A percentile compares a stretch with the other conserved stretches of the same genome.
Evolutionary conservation across 176 grass and related monocot genomes (phyloP).

Genomic region (Chloris gayana): DNA sequence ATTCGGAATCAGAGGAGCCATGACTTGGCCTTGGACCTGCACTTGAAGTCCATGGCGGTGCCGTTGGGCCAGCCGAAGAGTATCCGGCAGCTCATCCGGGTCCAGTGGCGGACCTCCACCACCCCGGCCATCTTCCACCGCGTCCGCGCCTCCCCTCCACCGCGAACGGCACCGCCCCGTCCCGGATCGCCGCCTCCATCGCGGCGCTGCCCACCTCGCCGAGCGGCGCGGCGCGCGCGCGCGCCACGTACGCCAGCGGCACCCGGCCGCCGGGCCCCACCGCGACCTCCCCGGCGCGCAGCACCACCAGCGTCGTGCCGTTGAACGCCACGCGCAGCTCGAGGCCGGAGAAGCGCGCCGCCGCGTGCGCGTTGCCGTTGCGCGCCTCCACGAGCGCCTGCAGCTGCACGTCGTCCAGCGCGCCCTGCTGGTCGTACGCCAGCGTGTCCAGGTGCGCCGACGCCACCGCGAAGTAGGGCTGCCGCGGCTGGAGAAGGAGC

Average conservation of each 20-base stretch:
- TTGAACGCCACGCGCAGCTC: constrained; percentile 58
- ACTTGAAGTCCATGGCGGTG: constrained; percentile 31
- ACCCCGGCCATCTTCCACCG: constrained; percentile 53
- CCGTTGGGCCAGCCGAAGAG: constrained; percentile 62
- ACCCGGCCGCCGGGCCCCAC: constrained; percentile 40
- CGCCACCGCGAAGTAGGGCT: constrained; percentile 55
- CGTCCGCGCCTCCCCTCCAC: constrained; percentile 56
- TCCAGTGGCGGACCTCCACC: constrained; percentile 47
- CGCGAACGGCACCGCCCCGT: constrained; percentile 57
- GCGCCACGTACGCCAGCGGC: constrained; percentile 62
- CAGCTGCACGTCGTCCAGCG: constrained; percentile 49
- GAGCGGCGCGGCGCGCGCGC: constrained; percentile 42
- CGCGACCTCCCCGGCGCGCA: constrained; percentile 50
- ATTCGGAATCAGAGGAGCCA: constrained; percentile 8
- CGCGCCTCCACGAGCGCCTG: constrained; percentile 39
- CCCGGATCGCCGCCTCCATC: constrained; percentile 57
- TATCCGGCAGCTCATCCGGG: constrained; percentile 51
- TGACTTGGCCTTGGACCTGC: constrained; percentile 54
- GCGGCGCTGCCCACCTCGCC: constrained; percentile 33
- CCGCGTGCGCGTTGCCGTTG: constrained; percentile 57
- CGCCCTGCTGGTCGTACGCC: constrained; percentile 54
- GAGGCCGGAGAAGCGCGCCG: constrained; percentile 45
- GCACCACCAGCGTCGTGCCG: constrained; percentile 37
- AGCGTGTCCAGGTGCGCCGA: constrained; percentile 46
- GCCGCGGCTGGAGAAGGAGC: constrained; percentile 45